Evolutionary conservation across 164 flowering plant species (phyloP).

Genomic region (Vitis cinerea): DNA sequence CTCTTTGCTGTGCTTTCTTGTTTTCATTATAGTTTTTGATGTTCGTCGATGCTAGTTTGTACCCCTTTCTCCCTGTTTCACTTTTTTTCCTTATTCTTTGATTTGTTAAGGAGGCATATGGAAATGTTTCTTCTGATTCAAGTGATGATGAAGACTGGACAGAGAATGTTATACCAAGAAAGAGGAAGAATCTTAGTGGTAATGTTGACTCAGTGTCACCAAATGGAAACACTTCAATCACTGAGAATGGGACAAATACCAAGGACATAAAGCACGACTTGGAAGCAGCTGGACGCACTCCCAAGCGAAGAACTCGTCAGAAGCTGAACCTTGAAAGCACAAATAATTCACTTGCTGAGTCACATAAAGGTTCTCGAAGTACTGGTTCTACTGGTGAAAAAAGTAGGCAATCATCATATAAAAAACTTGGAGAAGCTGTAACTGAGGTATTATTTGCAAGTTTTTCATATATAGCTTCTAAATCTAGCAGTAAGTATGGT

Average conservation of each 20-base stretch:
- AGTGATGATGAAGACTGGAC: conserved; percentile 84
- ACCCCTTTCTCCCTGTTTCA: conserved; percentile 3
- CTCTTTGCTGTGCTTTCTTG: background rate
- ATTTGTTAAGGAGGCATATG: conserved; percentile 62
- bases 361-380: conserved; percentile 17
- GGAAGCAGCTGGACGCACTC: conserved; percentile 15
- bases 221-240: conserved; percentile 16
- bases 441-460: conserved; percentile 50
- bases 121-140: conserved; percentile 58
- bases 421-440: conserved; percentile 48
- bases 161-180: conserved; percentile 33
- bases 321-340: conserved; percentile 24
- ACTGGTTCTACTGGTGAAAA: conserved; percentile 26
- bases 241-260: conserved; percentile 5
- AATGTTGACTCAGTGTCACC: conserved; percentile 15
- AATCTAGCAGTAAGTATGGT: background rate
- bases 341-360: conserved; percentile 18
- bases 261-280: conserved; percentile 6
- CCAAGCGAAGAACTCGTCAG: conserved; percentile 24
- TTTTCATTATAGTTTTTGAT: background rate
- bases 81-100: background rate
- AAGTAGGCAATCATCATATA: conserved; percentile 26
- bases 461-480: background rate
- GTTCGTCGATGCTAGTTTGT: conserved; percentile 4
- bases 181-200: conserved; percentile 20